Percentiles rank a stretch among this genome's conserved stretches.
Conservation (phyloP, 2,329 filamentous ascomycete genomes). For the Penicillium palitans region DNA sequence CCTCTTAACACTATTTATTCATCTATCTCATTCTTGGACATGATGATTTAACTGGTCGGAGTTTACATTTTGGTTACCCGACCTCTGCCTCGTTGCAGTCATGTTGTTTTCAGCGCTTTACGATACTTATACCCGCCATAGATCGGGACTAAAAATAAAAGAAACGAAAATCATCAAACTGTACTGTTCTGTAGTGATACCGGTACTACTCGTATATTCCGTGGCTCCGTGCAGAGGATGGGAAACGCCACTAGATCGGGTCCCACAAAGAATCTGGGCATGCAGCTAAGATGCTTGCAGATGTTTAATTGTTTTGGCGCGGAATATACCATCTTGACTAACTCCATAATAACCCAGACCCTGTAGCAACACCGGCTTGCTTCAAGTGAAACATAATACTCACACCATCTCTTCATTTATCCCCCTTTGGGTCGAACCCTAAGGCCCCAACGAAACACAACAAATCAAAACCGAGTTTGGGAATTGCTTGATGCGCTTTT, state of each 20-base stretch:
- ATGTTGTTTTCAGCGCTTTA: slow-evolving; percentile 11
- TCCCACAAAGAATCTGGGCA: neutral
- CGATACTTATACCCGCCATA: slow-evolving; percentile 12
- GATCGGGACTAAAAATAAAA: slow-evolving; percentile 9
- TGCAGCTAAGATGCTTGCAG: neutral
- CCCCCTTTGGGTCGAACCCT: neutral
- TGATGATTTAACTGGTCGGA: slow-evolving; percentile 10
- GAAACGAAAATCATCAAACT: slow-evolving; percentile 13
- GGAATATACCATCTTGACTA: neutral
- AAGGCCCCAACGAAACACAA: neutral
- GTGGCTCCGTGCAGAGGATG: neutral
- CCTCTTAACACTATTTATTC: slow-evolving; percentile 3
- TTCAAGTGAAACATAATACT: neutral
- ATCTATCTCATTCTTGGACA: slow-evolving; percentile 10
- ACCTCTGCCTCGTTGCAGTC: slow-evolving; percentile 5
- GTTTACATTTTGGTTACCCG: slow-evolving; percentile 3
- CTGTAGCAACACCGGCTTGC: neutral
- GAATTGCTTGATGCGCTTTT: slow-evolving; percentile 1
- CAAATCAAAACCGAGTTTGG: neutral
- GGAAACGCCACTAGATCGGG: neutral
- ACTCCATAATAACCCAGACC: neutral
- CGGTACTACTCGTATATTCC: too few species aligned
- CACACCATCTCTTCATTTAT: neutral
- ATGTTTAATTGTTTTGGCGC: neutral
- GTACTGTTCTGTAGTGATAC: neutral